Percentiles rank a stretch among this genome's conserved stretches.
These are phyloP conservation scores for Ceratocystis papillata DNA, from an alignment of 2,329 filamentous ascomycete species.

Conservation along the genomic window DNA sequence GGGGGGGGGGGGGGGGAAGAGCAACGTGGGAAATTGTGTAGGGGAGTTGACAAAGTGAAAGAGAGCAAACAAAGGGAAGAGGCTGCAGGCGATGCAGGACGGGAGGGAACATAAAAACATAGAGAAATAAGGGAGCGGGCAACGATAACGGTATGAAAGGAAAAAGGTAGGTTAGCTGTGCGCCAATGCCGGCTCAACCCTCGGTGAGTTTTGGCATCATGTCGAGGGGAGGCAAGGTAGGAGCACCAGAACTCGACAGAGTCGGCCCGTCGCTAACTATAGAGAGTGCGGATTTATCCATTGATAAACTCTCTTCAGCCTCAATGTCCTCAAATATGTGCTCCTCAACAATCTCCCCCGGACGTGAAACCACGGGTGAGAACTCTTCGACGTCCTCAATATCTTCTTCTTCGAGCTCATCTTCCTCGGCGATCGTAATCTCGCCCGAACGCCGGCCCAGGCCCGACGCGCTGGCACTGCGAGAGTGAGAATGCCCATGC, in stretches of 20 bases:
- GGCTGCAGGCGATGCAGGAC: background rate
- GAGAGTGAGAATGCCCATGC: constrained; percentile 39
- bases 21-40: background rate
- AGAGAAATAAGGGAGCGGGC: background rate
- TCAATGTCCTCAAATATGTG: constrained; percentile 27
- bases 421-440: constrained; percentile 59
- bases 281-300: constrained; percentile 20
- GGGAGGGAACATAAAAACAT: background rate
- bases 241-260: constrained; percentile 14
- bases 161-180: background rate
- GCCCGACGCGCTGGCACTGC: constrained; percentile 51
- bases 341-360: constrained; percentile 21
- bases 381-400: constrained; percentile 36
- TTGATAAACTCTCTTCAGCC: constrained; percentile 15
- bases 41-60: background rate
- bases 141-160: background rate
- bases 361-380: constrained; percentile 18
- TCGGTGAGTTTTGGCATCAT: constrained; percentile 20
- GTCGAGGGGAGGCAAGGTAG: constrained; percentile 20
- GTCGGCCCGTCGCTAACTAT: constrained; percentile 9
- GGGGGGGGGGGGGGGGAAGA: constrained; percentile 26
- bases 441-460: constrained; percentile 60
- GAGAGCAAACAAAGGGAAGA: constrained; percentile 13
- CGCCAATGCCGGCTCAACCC: constrained; percentile 8
- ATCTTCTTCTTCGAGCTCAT: constrained; percentile 43